Base-by-base conservation (phyloP, 805 yeast genomes). In the Candida nanaspora region DNA sequence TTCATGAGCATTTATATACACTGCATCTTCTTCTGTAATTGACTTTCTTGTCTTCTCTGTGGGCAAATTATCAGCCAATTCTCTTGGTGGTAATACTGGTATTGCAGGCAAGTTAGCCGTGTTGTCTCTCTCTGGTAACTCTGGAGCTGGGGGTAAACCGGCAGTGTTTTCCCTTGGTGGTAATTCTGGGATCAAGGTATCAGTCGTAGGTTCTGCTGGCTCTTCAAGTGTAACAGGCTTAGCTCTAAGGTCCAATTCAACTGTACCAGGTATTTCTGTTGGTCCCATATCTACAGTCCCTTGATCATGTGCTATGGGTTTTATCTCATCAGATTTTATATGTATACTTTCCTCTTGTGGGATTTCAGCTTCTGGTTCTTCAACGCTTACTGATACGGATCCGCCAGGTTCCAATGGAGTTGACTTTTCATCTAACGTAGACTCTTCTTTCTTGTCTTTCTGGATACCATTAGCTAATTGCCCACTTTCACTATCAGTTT, bases 121-220 rank as follows among this genome's bases (percentile, higher is more conserved):
- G 21, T 16, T 26, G 15, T 56, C 61, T 39, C 70, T 53, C 30
- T 58, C 53, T 9, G 72, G 73, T 13, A 68, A 45, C 16, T 57
- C 52, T 4, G 37, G 29, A 6, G 26, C 6, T 4, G 36, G 9
- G 16, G 29, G 26, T 33, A 20, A 26, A 6, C n/a, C 5, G 6
- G 35, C 35, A 6, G 31, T 16, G 21, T 16, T 26, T 15, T 56
- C 61, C 39, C 70, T 53, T 31, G 58, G 53, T 9, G 72, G 73
- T 13, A 68, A 45, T 18, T 57, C 52, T 3, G 65, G 68, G n/a
- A 55, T 46, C 15, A 43, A 21, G 23, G 30, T n/a, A 5, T n/a
- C 22, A 7, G 20, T 34, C 9, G 13, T 16, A n/a, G 30, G 23
- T 7, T 19, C 29, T 23, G 8, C 29, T 25, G 34, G 8, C 34